Evolutionary conservation across 1,284 basidiomycete genomes (phyloP).

Genomic region (Omphalotus olearius): DNA sequence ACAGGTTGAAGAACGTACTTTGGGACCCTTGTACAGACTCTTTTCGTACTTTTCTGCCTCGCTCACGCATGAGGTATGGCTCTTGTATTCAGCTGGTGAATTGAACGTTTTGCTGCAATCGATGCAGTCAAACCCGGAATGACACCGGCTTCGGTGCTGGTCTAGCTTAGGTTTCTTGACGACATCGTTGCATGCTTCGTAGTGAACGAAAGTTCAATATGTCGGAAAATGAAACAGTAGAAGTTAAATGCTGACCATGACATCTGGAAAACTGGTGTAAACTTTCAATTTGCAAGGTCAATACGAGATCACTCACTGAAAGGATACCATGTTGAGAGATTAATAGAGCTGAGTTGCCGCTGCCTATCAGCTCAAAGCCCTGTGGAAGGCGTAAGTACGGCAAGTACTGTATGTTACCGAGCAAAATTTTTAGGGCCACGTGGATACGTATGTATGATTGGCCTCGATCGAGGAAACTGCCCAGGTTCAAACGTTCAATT

Average conservation of each 20-base stretch:
- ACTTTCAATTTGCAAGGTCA: not conserved
- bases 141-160: constrained; percentile 56
- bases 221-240: constrained; percentile 2
- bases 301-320: constrained; percentile 30
- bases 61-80: constrained; percentile 79
- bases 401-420: too few relatives aligned
- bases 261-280: constrained; percentile 28
- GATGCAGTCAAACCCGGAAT: constrained; percentile 79
- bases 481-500: too few relatives aligned
- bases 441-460: not conserved
- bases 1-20: constrained; percentile 31
- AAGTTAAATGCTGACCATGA: constrained; percentile 30
- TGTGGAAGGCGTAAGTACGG: too few relatives aligned
- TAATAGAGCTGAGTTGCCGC: not conserved
- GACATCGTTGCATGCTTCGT: constrained; percentile 70
- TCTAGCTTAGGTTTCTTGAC: constrained; percentile 92
- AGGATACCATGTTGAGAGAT: constrained; percentile 32
- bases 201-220: constrained; percentile 1
- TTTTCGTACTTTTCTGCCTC: constrained; percentile 94
- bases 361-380: not conserved
- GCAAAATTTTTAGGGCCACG: constrained; percentile 9
- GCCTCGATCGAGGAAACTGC: too few relatives aligned
- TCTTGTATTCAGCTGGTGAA: constrained; percentile 72
- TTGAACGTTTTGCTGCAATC: constrained; percentile 84
- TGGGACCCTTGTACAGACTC: constrained; percentile 76